Base-by-base conservation (phyloP, 371 early-diverging fungal species). In the Paraphysoderma sedebokerense region DNA sequence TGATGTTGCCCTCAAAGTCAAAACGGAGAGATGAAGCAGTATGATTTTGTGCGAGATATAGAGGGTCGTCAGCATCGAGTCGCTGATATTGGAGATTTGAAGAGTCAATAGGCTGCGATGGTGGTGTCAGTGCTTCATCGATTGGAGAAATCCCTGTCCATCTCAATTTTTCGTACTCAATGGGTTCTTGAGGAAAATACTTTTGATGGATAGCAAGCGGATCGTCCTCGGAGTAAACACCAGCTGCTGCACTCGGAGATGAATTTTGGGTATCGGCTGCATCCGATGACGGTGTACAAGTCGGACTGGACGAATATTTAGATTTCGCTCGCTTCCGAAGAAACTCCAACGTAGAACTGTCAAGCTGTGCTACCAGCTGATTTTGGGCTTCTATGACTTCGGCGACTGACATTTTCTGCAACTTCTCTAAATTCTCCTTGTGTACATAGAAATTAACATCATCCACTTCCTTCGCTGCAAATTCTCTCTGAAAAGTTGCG, bases 1-100 rank as follows among this genome's bases (percentile, higher is more conserved):
- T 55, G 41, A 68, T 70, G n/a, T 59, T 54, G 13, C 89, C 92
- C 29, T 76, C 60, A 31, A 90, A 80, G 48, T 82, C 86, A 53
- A 87, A 89, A 28, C 90, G 71, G 22, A 62, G 52, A 12, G 60
- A 60, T 0, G 73, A 56, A 4, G 55, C 56, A 17, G 50, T 42
- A 8, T 53, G 49, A 30, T 53, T 58, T 20, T 22, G n/a, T 17
- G 31, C 44, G 17, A 30, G 19, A 6, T 11, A 32, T 17, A 30
- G 47, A 20, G 11, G 45, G 27, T 20, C 29, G 48, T 23, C 46
- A 26, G 33, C 35, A 33, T 13, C 35, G 47, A 35, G 23, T 47
- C 30, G 34, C 19, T 13, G 35, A 20, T 22, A 39, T 11, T 15
- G 41, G 49, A 17, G 29, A 19, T 12, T 49, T 35, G 15, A 12